phyloP scores from a whole-genome alignment of 148 eudicot genomes.

The Nepenthes mirabilis region DNA sequence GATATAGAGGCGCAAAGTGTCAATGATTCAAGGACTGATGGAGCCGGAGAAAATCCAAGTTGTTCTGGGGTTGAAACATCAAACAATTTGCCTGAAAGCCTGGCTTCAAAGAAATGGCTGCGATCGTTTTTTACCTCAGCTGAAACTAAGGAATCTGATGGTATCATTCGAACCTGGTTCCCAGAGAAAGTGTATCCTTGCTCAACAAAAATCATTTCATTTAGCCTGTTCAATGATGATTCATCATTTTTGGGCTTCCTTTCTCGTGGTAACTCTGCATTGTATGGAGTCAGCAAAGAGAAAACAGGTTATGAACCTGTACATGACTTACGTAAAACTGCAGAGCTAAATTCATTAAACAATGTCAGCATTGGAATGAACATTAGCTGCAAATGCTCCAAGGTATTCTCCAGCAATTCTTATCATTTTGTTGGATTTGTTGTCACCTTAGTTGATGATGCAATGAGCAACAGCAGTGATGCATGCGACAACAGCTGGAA shows the following conservation, averaged over 20 bases:
- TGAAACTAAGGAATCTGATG: constrained; percentile 33
- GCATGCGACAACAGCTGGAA: constrained; percentile 14
- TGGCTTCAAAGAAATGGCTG: constrained; percentile 54
- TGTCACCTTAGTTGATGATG: constrained; percentile 19
- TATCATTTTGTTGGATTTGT: constrained; percentile 63
- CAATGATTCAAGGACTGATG: constrained; percentile 11
- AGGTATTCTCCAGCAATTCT: constrained; percentile 61
- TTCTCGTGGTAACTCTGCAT: constrained; percentile 15
- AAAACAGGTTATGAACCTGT: constrained; percentile 13
- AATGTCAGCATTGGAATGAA: constrained; percentile 14
- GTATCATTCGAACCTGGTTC: constrained; percentile 37
- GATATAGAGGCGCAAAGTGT: constrained; percentile 13
- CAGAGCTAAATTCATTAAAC: constrained; percentile 12
- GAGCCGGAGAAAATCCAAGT: constrained; percentile 16
- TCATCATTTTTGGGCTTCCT: constrained; percentile 27
- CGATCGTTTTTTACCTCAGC: constrained; percentile 52
- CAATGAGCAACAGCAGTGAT: constrained; percentile 12
- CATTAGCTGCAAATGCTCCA: constrained; percentile 36
- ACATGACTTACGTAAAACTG: constrained; percentile 9
- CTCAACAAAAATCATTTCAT: constrained; percentile 47
- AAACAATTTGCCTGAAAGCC: constrained; percentile 9
- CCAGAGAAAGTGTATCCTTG: constrained; percentile 48
- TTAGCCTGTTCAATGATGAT: constrained; percentile 40
- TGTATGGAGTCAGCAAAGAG: constrained; percentile 13
- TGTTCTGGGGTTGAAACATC: constrained; percentile 17